Base-by-base conservation (phyloP, 352 stramenopile genomes). In the Globisporangium iwayamae region DNA sequence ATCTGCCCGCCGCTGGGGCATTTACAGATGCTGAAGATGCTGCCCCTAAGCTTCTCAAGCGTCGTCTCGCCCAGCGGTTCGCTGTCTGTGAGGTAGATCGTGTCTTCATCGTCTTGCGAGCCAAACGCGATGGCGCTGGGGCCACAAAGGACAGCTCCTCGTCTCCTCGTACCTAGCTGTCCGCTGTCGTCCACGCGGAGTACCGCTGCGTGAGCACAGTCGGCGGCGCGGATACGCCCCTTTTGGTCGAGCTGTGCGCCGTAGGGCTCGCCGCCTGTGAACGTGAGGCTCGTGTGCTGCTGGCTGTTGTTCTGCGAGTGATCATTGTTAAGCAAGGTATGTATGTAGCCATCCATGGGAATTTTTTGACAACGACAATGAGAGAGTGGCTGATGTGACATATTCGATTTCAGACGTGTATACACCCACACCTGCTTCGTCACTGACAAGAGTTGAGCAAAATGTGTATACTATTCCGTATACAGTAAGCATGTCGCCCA, bases 41-140 rank as follows among this genome's bases (percentile, higher is more conserved):
- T 96, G 2, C 87, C 89, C 16, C 64, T 73, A 13, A 83, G 82
- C 4, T 82, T 76, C 68, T 92, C 85, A n/a, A 96, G 72, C 47
- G 85, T 94, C 54, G 85, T 92, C 67, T 96, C 89, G 18, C 89
- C 89, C 39, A 96, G 51, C 10, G 87, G 85, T 0, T 85, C 89
- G 56, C 83, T 92, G 69, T 96, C 87, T 0, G 89, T 91, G 66
- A 96, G 96, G 70, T 89, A 94, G 52, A 96, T 73, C 9, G 79
- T 75, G 53, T 74, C 80, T 46, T 90, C 76, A n/a, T 67, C 52
- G 0, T 71, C 68, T 4, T 46, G 4, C 3, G 53, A n/a, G 16
- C 34, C 34, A 56, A 93, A 89, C 16, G 82, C 68, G 52, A 94
- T 71, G 46, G 79, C 78, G 58, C 77, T 91, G n/a, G 82, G 86